Evolutionary conservation across 257 asterid species (phyloP).

Genomic region (Jasminum sambac): DNA sequence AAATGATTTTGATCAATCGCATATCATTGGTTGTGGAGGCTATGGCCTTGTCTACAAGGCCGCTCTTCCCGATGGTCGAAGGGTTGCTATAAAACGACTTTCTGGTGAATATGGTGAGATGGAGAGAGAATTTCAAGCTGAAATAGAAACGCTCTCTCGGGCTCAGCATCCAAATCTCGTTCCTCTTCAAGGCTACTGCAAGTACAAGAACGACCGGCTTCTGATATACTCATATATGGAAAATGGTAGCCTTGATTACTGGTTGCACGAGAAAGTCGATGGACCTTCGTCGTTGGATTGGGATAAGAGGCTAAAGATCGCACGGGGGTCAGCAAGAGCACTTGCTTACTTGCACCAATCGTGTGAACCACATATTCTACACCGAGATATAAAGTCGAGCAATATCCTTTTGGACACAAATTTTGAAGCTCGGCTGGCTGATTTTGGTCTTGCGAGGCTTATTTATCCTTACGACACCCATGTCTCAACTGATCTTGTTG

Average conservation of each 20-base stretch:
- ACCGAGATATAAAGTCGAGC: conserved; percentile 81
- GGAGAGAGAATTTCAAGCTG: conserved; percentile 80
- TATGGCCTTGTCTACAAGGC: conserved; percentile 83
- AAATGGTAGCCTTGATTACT: conserved; percentile 84
- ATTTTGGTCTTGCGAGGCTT: conserved; percentile 86
- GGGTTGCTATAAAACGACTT: conserved; percentile 76
- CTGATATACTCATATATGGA: conserved; percentile 81
- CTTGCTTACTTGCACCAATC: conserved; percentile 76
- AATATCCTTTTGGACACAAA: conserved; percentile 65
- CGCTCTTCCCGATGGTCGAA: conserved; percentile 57
- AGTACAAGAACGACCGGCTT: conserved; percentile 60
- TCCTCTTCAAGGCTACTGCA: conserved; percentile 74
- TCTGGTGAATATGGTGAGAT: conserved; percentile 68
- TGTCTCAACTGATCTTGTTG: conserved; percentile 80
- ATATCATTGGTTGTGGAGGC: conserved; percentile 88
- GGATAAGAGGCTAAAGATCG: conserved; percentile 61
- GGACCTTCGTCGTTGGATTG: conserved; percentile 66
- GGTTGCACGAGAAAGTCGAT: conserved; percentile 70
- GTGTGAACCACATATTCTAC: conserved; percentile 75
- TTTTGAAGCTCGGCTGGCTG: conserved; percentile 77
- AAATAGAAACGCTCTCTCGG: conserved; percentile 72
- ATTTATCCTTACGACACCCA: conserved; percentile 76
- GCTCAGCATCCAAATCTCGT: conserved; percentile 79
- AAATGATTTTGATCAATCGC: conserved; percentile 63
- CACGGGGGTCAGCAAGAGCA: conserved; percentile 71